phyloP scores from a whole-genome alignment of 371 early-diverging fungal genomes.

The Chytridium lagenaria region DNA sequence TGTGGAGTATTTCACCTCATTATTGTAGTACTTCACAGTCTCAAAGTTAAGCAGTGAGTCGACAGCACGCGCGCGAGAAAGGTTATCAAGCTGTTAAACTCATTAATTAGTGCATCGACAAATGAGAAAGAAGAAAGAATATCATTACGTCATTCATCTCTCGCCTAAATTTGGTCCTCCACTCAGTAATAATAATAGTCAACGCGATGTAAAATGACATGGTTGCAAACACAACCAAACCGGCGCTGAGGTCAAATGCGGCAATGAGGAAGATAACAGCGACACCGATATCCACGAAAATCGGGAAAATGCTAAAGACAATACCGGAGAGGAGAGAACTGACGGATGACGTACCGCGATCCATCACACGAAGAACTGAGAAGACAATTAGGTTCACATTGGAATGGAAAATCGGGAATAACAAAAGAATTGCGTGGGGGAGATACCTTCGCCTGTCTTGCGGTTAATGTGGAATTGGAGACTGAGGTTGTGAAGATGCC shows the following conservation, averaged over 20 bases:
- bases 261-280: conserved; percentile 75
- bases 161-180: conserved; percentile 87
- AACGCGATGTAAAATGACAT: conserved; percentile 83
- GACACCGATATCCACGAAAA: conserved; percentile 81
- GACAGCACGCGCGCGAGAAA: conserved; percentile 63
- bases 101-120: background rate
- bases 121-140: background rate
- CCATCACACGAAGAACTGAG: conserved; percentile 59
- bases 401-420: conserved; percentile 6
- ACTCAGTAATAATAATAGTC: conserved; percentile 88
- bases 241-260: conserved; percentile 78
- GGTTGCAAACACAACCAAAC: conserved; percentile 81
- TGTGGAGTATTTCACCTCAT: conserved; percentile 31
- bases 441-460: conserved; percentile 83
- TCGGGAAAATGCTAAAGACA: conserved; percentile 88
- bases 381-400: conserved; percentile 20
- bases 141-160: conserved; percentile 43
- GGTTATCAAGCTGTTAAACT: conserved; percentile 39
- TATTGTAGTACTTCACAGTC: conserved; percentile 81
- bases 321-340: conserved; percentile 77
- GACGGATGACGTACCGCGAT: conserved; percentile 76
- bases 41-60: conserved; percentile 95
- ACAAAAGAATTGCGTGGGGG: background rate
- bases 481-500: conserved; percentile 83
- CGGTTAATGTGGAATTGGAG: conserved; percentile 88